phyloP scores from a whole-genome alignment of 371 early-diverging fungal genomes.

The Batkoa obscura region DNA sequence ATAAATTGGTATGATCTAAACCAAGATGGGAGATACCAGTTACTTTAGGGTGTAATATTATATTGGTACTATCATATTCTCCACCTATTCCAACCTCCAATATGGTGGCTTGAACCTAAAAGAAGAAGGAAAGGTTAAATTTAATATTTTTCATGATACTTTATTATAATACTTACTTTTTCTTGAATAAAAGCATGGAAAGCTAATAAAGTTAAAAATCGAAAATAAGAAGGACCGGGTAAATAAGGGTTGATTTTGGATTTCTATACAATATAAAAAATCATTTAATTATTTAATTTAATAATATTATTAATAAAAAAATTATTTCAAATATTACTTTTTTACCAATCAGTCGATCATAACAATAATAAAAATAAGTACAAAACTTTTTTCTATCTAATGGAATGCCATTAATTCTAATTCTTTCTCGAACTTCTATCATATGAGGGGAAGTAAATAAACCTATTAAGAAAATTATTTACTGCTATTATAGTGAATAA shows the following conservation, averaged over 20 bases:
- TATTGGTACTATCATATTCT: conserved; percentile 67
- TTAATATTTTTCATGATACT: background rate
- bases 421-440: conserved; percentile 80
- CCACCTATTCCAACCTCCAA: conserved; percentile 78
- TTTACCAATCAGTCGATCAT: conserved; percentile 38
- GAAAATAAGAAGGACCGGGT: conserved; percentile 68
- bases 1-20: conserved; percentile 49
- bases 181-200: conserved; percentile 73
- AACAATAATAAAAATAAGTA: conserved; percentile 69
- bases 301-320: too few species aligned
- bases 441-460: conserved; percentile 89
- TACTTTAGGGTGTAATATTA: conserved; percentile 43
- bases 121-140: background rate
- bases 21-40: conserved; percentile 71
- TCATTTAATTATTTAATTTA: background rate
- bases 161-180: conserved; percentile 16
- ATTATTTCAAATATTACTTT: background rate
- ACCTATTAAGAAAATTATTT: conserved; percentile 16
- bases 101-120: conserved; percentile 53
- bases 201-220: conserved; percentile 76
- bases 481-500: too few species aligned
- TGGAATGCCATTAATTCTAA: conserved; percentile 76
- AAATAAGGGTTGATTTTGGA: background rate
- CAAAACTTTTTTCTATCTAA: conserved; percentile 55
- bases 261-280: background rate